Evolutionary conservation across 345 rosid species (phyloP).

Genomic region (Heritiera littoralis): DNA sequence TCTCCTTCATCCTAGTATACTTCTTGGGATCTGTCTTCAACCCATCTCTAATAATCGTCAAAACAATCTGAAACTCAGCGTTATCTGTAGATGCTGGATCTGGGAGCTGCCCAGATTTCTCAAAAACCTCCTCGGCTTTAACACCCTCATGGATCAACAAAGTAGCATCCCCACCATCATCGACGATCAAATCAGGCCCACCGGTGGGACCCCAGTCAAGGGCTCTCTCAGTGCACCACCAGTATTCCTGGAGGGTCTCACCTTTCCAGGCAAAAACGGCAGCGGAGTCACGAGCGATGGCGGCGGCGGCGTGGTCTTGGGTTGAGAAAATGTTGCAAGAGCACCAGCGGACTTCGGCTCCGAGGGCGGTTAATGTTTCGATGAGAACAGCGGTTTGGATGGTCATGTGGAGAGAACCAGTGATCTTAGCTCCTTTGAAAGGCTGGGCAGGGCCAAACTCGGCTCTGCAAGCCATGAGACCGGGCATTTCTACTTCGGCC

Average conservation of each 20-base stretch:
- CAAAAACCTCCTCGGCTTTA: constrained; percentile 80
- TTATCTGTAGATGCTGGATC: constrained; percentile 82
- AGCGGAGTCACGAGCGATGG: constrained; percentile 92
- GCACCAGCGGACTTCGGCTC: constrained; percentile 94
- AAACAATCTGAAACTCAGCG: constrained; percentile 83
- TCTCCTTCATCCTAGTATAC: constrained; percentile 77
- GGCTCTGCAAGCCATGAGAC: constrained; percentile 73
- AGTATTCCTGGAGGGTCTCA: constrained; percentile 89
- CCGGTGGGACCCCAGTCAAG: constrained; percentile 96
- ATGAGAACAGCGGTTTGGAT: constrained; percentile 92
- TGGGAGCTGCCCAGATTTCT: constrained; percentile 69
- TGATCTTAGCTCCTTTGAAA: constrained; percentile 81
- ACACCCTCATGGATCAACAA: constrained; percentile 91
- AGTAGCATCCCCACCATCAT: constrained; percentile 93
- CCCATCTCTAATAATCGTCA: constrained; percentile 74
- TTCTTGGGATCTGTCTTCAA: constrained; percentile 64
- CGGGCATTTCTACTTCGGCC: constrained; percentile 92
- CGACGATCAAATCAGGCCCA: constrained; percentile 87
- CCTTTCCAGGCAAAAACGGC: constrained; percentile 98
- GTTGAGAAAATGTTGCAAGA: constrained; percentile 95
- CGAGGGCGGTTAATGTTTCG: constrained; percentile 83
- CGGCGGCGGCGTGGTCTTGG: constrained; percentile 95
- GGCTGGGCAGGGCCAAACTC: constrained; percentile 88
- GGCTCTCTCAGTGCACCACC: constrained; percentile 98
- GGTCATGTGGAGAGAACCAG: constrained; percentile 96